These are phyloP conservation scores for Epicoccum sorghinum DNA, from an alignment of 2,329 filamentous ascomycete genomes.

Conservation along the genomic window DNA sequence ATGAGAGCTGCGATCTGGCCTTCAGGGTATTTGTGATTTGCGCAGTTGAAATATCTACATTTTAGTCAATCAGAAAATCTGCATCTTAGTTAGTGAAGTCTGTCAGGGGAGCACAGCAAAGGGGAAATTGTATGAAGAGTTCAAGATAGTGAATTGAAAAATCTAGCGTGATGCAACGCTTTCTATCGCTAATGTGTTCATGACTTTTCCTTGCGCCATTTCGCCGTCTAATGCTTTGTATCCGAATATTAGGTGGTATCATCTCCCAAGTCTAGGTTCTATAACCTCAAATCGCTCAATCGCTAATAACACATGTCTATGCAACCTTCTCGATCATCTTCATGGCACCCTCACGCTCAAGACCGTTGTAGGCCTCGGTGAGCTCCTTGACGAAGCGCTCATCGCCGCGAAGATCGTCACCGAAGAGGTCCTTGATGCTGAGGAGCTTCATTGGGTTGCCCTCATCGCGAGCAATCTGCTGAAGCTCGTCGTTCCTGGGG, in stretches of 20 bases:
- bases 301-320: constrained; percentile 16
- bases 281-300: constrained; percentile 14
- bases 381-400: constrained; percentile 36
- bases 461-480: constrained; percentile 27
- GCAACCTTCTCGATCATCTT: constrained; percentile 26
- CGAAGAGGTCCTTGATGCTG: constrained; percentile 30
- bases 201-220: constrained; percentile 15
- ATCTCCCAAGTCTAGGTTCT: constrained; percentile 11
- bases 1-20: too few relatives aligned
- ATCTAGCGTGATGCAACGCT: constrained; percentile 14
- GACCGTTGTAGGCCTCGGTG: constrained; percentile 28
- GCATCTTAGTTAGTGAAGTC: too few relatives aligned
- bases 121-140: background rate
- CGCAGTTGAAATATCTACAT: too few relatives aligned
- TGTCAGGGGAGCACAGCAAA: background rate
- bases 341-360: constrained; percentile 28
- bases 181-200: constrained; percentile 14
- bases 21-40: too few relatives aligned
- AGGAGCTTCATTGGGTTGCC: constrained; percentile 23
- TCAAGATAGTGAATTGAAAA: constrained; percentile 11
- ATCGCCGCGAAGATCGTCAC: constrained; percentile 35
- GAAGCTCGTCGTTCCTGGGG: constrained; percentile 35
- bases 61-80: too few relatives aligned
- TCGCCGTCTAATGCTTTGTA: constrained; percentile 14
- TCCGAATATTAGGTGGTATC: constrained; percentile 19